Conservation (phyloP, 1,284 basidiomycete species). For the Cerrena zonata region DNA sequence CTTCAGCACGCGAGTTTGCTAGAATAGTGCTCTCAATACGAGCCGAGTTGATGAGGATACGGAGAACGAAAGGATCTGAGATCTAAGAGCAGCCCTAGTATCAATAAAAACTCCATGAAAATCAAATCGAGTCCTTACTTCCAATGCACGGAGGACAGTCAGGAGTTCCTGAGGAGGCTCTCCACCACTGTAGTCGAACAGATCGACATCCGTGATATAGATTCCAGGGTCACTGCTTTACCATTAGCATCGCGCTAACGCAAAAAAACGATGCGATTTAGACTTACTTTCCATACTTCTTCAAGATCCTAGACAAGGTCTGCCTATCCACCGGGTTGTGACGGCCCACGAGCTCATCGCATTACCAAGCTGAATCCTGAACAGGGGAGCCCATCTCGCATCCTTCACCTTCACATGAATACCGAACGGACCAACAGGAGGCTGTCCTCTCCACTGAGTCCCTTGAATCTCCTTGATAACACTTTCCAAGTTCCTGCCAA, state of each 20-base stretch:
- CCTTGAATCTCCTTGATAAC: constrained; percentile 56
- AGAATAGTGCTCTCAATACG: constrained; percentile 74
- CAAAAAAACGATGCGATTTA: neutral
- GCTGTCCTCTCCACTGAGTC: constrained; percentile 59
- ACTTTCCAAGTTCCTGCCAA: constrained; percentile 56
- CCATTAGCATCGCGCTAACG: too few species aligned
- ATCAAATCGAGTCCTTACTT: constrained; percentile 43
- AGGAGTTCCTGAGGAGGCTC: constrained; percentile 55
- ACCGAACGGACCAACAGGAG: constrained; percentile 86
- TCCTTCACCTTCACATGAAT: constrained; percentile 74
- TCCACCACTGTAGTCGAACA: constrained; percentile 71
- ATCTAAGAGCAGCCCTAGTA: too few species aligned
- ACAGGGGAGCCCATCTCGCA: constrained; percentile 57
- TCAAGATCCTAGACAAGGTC: constrained; percentile 59
- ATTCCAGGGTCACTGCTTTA: constrained; percentile 36
- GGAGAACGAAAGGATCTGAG: constrained; percentile 68
- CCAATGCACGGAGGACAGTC: constrained; percentile 82
- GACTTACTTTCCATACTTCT: constrained; percentile 47
- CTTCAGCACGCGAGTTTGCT: constrained; percentile 54
- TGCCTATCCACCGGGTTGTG: constrained; percentile 66
- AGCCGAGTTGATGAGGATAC: constrained; percentile 73
- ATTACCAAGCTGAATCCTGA: constrained; percentile 62
- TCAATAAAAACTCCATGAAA: too few species aligned
- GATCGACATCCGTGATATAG: constrained; percentile 62
- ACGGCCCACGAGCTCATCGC: constrained; percentile 75